Evolutionary conservation across 2,329 filamentous ascomycete species (phyloP).

Genomic region (Teratosphaeria viscida): DNA sequence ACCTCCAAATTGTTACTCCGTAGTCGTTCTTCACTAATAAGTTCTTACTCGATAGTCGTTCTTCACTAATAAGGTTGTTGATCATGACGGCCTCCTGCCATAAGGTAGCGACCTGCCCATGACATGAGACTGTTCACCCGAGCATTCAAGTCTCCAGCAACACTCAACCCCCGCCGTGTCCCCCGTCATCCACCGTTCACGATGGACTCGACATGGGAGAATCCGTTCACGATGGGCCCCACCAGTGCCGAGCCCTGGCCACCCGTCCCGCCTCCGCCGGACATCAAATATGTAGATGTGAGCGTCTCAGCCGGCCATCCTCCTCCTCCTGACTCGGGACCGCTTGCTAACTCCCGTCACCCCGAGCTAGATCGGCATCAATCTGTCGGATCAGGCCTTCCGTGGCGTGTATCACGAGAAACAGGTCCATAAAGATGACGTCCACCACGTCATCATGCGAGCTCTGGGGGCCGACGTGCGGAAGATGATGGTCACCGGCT

Average conservation of each 20-base stretch:
- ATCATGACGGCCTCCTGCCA: background rate
- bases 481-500: slow-evolving; percentile 90
- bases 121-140: background rate
- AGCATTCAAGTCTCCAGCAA: background rate
- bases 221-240: slow-evolving; percentile 17
- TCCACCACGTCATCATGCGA: slow-evolving; percentile 65
- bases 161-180: background rate
- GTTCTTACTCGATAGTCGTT: background rate
- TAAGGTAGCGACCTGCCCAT: background rate
- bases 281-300: slow-evolving; percentile 35
- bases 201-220: background rate
- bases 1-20: too few relatives aligned
- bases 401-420: slow-evolving; percentile 74
- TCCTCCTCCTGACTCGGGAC: background rate
- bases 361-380: slow-evolving; percentile 66
- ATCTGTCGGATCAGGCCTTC: slow-evolving; percentile 87
- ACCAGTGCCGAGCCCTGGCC: slow-evolving; percentile 8
- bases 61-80: background rate
- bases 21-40: background rate
- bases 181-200: background rate
- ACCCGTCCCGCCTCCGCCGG: slow-evolving; percentile 5
- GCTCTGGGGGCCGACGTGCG: slow-evolving; percentile 68
- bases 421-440: slow-evolving; percentile 61
- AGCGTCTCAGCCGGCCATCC: slow-evolving; percentile 16
- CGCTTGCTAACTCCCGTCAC: slow-evolving; percentile 2